Evolutionary conservation across 352 stramenopile genomes (phyloP), one percentile per base, ranked within the genome.

Genomic region (Phytophthora pisi): DNA sequence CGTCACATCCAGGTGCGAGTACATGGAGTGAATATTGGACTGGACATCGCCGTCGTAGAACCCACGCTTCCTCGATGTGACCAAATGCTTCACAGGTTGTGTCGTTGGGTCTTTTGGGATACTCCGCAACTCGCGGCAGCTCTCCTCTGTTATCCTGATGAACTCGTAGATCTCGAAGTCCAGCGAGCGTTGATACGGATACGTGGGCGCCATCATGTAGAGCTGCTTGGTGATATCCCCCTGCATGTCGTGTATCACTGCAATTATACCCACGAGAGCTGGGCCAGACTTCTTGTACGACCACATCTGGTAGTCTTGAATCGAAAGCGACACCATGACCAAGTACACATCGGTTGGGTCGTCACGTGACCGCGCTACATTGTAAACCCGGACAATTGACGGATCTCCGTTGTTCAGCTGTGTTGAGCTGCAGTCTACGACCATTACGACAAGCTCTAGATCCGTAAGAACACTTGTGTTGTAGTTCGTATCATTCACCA

Each of bases 401-500:
- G 46, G 34, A 49, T 63, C 51, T 9, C 36, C 45, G 0, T 50
- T 31, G 8, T 61, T 15, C 10, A 87, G 50, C 16, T 58, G 43
- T 0, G 45, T 60, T 0, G 47, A 77, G 2, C 61, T 70, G 52
- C 79, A 88, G 59, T 88, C 79, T 2, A 85, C 69, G 0, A 84
- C 57, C 0, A 78, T 68, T 3, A 72, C 43, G 9, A 88, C 64
- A 5, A 88, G 66, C 57, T 88, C 79, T 0, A 64, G 46, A 9
- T 74, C 64, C 0, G 50, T 46, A 8, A 84, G 24, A 16, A 70
- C 63, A 5, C 62, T 76, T 4, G 75, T 67, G 57, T 74, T 80
- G 63, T 87, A 82, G 15, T 63, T 61, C 5, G 75, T 81, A 8
- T 73, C 64, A 0, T 38, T 52, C 9, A 77, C 49, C 0, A 82